These are phyloP conservation scores for Penicillium sp. DNA, from an alignment of 2,329 filamentous ascomycete species.

Conservation along the genomic window DNA sequence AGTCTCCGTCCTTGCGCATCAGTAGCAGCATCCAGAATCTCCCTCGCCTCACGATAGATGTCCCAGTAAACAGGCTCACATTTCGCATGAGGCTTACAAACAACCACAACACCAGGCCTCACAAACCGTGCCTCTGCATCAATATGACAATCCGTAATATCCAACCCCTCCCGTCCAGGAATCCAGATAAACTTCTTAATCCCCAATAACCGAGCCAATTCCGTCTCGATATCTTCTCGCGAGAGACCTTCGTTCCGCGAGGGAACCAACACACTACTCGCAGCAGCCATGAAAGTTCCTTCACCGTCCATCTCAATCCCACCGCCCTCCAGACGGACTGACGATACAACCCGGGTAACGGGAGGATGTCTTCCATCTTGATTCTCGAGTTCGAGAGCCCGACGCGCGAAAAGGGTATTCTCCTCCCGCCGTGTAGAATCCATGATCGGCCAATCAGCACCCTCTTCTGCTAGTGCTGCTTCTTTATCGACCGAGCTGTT, in stretches of 20 bases:
- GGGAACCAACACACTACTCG: conserved; percentile 33
- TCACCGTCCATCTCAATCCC: conserved; percentile 37
- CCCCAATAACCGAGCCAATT: conserved; percentile 27
- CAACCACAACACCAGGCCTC: conserved; percentile 27
- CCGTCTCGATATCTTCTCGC: conserved; percentile 23
- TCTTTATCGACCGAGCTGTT: conserved; percentile 6
- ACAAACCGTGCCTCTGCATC: conserved; percentile 32
- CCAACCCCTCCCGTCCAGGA: conserved; percentile 28
- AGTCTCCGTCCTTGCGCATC: conserved; percentile 27
- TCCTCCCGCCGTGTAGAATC: conserved; percentile 7
- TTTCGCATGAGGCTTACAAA: conserved; percentile 23
- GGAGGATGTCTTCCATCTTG: not conserved
- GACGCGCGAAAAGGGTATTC: conserved; percentile 18
- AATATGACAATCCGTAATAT: conserved; percentile 37
- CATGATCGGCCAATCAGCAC: conserved; percentile 21
- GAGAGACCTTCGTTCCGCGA: conserved; percentile 30
- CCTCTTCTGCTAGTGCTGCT: conserved; percentile 2
- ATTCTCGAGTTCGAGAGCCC: conserved; percentile 19
- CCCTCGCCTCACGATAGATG: conserved; percentile 26
- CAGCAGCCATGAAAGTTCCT: conserved; percentile 35
- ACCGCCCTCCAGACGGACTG: conserved; percentile 30
- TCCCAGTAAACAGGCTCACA: conserved; percentile 22
- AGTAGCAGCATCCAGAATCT: conserved; percentile 15
- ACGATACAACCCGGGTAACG: conserved; percentile 18
- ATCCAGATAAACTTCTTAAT: conserved; percentile 35